Evolutionary conservation across 805 yeast species (phyloP).

Genomic region (Barnettozyma salicaria): DNA sequence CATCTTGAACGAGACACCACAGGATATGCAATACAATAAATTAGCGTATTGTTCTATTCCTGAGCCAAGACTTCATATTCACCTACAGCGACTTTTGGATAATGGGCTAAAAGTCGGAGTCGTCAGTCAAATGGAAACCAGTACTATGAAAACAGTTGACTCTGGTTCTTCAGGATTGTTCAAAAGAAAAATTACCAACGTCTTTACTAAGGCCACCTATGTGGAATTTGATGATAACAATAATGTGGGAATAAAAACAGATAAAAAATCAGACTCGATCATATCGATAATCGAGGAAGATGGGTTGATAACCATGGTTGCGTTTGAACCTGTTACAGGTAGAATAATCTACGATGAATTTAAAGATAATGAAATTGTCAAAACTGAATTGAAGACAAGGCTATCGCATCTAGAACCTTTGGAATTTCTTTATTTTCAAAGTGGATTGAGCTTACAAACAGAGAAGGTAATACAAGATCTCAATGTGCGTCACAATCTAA

Average conservation of each 20-base stretch:
- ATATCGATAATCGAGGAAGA: slow-evolving; percentile 36
- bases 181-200: slow-evolving; percentile 58
- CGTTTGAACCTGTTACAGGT: slow-evolving; percentile 70
- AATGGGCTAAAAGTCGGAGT: slow-evolving; percentile 80
- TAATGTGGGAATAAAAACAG: slow-evolving; percentile 21
- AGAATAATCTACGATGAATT: slow-evolving; percentile 70
- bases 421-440: slow-evolving; percentile 54
- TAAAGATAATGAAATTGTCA: slow-evolving; percentile 42
- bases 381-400: slow-evolving; percentile 69
- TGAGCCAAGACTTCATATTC: slow-evolving; percentile 63
- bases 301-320: slow-evolving; percentile 41
- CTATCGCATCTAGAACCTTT: slow-evolving; percentile 68
- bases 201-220: slow-evolving; percentile 81
- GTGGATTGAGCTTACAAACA: slow-evolving; percentile 25
- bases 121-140: slow-evolving; percentile 78
- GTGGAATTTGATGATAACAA: slow-evolving; percentile 47
- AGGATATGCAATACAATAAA: slow-evolving; percentile 44
- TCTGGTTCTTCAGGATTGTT: slow-evolving; percentile 54
- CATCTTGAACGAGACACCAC: slow-evolving; percentile 43
- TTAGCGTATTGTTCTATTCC: slow-evolving; percentile 88
- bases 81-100: slow-evolving; percentile 65
- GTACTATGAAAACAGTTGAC: slow-evolving; percentile 55
- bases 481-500: slow-evolving; percentile 7
- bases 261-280: slow-evolving; percentile 38
- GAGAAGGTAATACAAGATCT: slow-evolving; percentile 11